phyloP scores from a whole-genome alignment of 305 asterid genomes.

The Lippia alba region DNA sequence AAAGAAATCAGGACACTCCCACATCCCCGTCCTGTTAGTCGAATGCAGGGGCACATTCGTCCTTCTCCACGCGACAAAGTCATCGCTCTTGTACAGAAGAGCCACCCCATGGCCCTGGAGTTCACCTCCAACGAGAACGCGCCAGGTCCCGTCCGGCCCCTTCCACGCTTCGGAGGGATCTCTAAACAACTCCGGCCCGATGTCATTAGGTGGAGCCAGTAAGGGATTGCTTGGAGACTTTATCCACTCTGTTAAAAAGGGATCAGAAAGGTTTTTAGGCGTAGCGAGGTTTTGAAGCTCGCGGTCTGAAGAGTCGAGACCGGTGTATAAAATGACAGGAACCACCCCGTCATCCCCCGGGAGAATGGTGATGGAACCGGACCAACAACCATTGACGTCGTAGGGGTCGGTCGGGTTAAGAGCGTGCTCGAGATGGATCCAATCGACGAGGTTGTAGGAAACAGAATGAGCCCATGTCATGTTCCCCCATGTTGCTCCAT shows the following conservation, averaged over 20 bases:
- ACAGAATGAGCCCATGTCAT: constrained; percentile 73
- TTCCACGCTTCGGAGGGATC: constrained; percentile 85
- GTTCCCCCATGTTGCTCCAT: constrained; percentile 59
- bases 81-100: constrained; percentile 51
- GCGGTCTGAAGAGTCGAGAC: constrained; percentile 27
- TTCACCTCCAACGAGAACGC: constrained; percentile 51
- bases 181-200: constrained; percentile 42
- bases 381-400: constrained; percentile 62
- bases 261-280: constrained; percentile 57
- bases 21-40: constrained; percentile 60
- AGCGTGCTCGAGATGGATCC: constrained; percentile 58
- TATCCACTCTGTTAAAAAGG: constrained; percentile 59
- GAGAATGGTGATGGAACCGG: constrained; percentile 71
- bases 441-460: constrained; percentile 66
- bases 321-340: constrained; percentile 66
- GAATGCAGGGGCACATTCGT: constrained; percentile 47
- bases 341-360: constrained; percentile 4
- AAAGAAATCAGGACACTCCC: constrained; percentile 82
- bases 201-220: constrained; percentile 40
- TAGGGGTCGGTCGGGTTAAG: constrained; percentile 52
- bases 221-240: constrained; percentile 61
- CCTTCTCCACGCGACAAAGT: constrained; percentile 54
- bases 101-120: constrained; percentile 55
- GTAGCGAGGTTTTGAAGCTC: constrained; percentile 68
- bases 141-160: constrained; percentile 49